Percentiles rank a stretch among this genome's conserved stretches.
These are phyloP conservation scores for Leccinum disarticulatum DNA, from an alignment of 768 basidiomycete species.

Conservation along the genomic window DNA sequence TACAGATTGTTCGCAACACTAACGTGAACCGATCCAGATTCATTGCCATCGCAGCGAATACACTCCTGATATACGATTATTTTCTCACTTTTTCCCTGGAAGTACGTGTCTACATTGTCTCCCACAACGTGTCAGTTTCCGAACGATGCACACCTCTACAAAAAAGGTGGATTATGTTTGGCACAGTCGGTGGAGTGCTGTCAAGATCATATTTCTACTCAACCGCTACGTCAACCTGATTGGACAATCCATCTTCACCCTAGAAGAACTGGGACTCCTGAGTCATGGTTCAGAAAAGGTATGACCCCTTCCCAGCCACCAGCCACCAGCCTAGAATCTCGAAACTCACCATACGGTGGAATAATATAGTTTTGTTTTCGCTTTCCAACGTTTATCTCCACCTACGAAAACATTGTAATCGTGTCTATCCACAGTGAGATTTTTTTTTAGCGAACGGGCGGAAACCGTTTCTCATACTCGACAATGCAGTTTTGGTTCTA, in stretches of 20 bases:
- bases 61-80: constrained; percentile 17
- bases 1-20: not conserved
- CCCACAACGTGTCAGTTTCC: not conserved
- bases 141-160: not conserved
- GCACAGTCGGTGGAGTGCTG: constrained; percentile 8
- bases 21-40: not conserved
- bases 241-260: constrained; percentile 6
- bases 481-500: not conserved
- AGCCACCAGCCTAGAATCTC: not conserved
- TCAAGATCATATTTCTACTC: constrained; percentile 17
- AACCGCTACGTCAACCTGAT: constrained; percentile 18
- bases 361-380: not conserved
- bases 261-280: constrained; percentile 17
- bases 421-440: not conserved
- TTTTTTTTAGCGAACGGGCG: not conserved
- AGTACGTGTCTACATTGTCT: constrained; percentile 1
- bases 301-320: too few species aligned
- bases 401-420: not conserved
- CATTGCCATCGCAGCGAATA: constrained; percentile 4
- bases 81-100: constrained; percentile 19
- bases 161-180: constrained; percentile 10
- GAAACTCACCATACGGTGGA: not conserved
- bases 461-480: not conserved
- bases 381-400: not conserved
- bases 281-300: constrained; percentile 13